Conservation (phyloP, 2,329 filamentous ascomycete genomes). For the Paraconiothyrium sp. region DNA sequence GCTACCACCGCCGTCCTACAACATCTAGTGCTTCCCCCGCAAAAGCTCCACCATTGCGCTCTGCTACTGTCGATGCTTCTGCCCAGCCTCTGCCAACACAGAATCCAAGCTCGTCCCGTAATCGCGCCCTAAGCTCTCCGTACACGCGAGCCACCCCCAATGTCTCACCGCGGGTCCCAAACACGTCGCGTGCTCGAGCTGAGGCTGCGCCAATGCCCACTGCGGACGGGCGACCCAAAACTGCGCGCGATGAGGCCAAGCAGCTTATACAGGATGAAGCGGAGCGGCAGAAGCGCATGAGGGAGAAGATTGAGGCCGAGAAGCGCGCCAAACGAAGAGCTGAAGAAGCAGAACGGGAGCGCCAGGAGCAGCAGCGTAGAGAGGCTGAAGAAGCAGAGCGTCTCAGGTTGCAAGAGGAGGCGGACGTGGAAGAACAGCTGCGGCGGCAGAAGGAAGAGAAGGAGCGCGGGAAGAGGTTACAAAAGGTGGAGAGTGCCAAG, state of each 20-base stretch:
- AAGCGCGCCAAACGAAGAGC: constrained; percentile 41
- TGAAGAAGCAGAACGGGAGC: constrained; percentile 41
- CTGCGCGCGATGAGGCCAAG: constrained; percentile 43
- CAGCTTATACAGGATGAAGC: constrained; percentile 43
- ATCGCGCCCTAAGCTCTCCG: constrained; percentile 41
- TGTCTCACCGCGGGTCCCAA: constrained; percentile 36
- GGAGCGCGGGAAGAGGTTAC: constrained; percentile 44
- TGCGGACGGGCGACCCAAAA: constrained; percentile 29
- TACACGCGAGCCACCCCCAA: constrained; percentile 33
- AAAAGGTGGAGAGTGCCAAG: constrained; percentile 40
- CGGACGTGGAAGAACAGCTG: constrained; percentile 37
- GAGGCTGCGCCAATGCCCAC: constrained; percentile 30
- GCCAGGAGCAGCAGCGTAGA: constrained; percentile 34
- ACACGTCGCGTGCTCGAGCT: constrained; percentile 33
- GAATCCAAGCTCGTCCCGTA: constrained; percentile 30
- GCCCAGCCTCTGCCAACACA: constrained; percentile 26
- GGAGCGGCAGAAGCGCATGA: constrained; percentile 42
- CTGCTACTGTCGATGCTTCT: constrained; percentile 33
- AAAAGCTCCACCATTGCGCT: constrained; percentile 33
- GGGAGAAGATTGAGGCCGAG: constrained; percentile 45
- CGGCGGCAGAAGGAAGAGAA: constrained; percentile 42
- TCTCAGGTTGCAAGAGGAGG: constrained; percentile 28
- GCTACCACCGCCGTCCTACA: constrained; percentile 50
- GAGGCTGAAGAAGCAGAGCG: constrained; percentile 41
- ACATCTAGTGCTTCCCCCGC: constrained; percentile 38